These are phyloP conservation scores for Schizonepeta tenuifolia DNA, from an alignment of 257 asterid genomes.

Conservation along the genomic window DNA sequence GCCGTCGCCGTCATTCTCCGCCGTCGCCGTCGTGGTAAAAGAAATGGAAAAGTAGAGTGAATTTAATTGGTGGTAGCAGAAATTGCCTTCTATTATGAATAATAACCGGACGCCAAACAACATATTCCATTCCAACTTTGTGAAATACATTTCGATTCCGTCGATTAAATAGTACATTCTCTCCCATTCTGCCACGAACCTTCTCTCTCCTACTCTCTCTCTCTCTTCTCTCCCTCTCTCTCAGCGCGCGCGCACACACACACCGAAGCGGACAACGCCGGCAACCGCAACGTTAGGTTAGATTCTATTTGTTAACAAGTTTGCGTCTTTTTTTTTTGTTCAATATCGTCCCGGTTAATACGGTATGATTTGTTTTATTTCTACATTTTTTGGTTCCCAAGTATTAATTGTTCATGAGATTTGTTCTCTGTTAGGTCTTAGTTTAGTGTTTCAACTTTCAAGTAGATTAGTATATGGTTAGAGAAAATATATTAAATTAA, in stretches of 20 bases:
- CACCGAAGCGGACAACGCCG: slow-evolving; percentile 15
- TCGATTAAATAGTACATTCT: slow-evolving; percentile 42
- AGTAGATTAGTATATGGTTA: no score
- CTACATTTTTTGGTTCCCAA: no score
- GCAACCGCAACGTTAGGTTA: slow-evolving; percentile 35
- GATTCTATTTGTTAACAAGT: neutral
- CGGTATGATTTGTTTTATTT: neutral
- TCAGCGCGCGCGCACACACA: slow-evolving; percentile 16
- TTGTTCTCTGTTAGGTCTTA: neutral
- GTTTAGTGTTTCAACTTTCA: no score
- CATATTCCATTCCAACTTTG: slow-evolving; percentile 44
- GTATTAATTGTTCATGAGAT: slow-evolving; percentile 16
- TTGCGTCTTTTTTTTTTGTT: neutral
- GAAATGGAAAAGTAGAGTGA: no score
- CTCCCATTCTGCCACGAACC: slow-evolving; percentile 40
- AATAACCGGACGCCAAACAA: slow-evolving; percentile 63
- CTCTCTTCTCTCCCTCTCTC: slow-evolving; percentile 19
- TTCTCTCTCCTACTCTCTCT: slow-evolving; percentile 25
- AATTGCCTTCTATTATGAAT: neutral
- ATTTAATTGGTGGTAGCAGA: no score
- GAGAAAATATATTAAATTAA: no score
- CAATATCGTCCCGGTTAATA: neutral
- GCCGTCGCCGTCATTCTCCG: no score
- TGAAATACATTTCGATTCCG: slow-evolving; percentile 62
- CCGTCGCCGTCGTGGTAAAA: no score